Evolutionary conservation across 441 rosid species (phyloP), one percentile per base, ranked within the genome.

Genomic region (Arabidopsis hybrid): DNA sequence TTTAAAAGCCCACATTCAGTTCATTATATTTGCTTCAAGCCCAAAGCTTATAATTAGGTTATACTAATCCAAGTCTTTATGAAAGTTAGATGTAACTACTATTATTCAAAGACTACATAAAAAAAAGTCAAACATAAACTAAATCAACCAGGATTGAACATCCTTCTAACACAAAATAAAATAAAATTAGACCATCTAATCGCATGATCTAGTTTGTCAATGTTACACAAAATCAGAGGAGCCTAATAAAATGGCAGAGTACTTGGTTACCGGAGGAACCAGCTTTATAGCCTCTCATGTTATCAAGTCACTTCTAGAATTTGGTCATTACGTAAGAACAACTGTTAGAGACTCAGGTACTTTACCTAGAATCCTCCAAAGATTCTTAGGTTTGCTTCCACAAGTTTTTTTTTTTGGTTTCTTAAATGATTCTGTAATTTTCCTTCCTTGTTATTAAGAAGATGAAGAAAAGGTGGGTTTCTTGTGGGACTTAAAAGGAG

Each of bases 231-330:
- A 42, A 32, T 43, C 31, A 43, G 29, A 38, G 49, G 49, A 2
- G 38, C 29, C 53, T 46, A 6, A 60, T 1, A 69, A 80, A 75
- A 90, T 90, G 96, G 83, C 83, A 5, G 88, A 85, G 73, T 91
- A 89, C 57, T 86, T 95, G 70, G 96, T 93, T 17, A 91, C 98
- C 0, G 96, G 95, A 35, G 96, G 97, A 32, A 87, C 92, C 0
- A 91, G 98, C 34, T 91, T 90, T 82, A 88, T 93, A 21, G 96
- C 89, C 1, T 81, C 93, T 55, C 80, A 87, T 61, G 67, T 93
- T 59, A 76, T 88, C 4, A 93, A 85, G 82, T 45, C 84, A 18
- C 80, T 92, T 68, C 84, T 90, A 2, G 85, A 85, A n/a, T 59
- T 68, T 1, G 92, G 94, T 5, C 87, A 86, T 65, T 52, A 66